A percentile compares a stretch with the other conserved stretches of the same genome.
phyloP scores from a whole-genome alignment of 176 grass and related monocot genomes.

The Zizania latifolia region DNA sequence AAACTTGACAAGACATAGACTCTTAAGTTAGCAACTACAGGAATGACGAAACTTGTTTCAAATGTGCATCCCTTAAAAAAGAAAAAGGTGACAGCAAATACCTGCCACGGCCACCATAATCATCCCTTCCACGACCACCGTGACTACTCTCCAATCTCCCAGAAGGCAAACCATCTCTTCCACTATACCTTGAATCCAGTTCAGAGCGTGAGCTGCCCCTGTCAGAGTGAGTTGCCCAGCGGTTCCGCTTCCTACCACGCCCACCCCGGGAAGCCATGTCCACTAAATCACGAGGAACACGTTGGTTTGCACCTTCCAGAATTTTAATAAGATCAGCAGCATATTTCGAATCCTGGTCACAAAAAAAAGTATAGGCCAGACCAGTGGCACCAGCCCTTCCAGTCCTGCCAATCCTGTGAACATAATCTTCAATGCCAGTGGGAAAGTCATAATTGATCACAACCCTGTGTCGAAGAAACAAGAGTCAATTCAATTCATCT shows the following conservation, averaged over 20 bases:
- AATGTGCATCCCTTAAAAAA: not conserved
- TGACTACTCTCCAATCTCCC: constrained; percentile 41
- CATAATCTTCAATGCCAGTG: constrained; percentile 95
- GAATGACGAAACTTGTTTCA: not conserved
- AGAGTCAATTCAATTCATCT: not conserved
- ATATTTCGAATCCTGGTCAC: constrained; percentile 77
- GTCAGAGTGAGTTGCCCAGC: constrained; percentile 37
- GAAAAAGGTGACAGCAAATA: constrained; percentile 2
- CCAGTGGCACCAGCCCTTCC: constrained; percentile 94
- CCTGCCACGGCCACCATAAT: constrained; percentile 49
- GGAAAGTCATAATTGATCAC: constrained; percentile 99
- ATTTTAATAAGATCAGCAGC: constrained; percentile 86
- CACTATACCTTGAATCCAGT: constrained; percentile 47
- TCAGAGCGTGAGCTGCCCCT: constrained; percentile 34
- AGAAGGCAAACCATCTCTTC: constrained; percentile 26
- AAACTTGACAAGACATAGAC: too few relatives aligned
- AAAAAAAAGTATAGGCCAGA: constrained; percentile 91
- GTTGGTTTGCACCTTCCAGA: constrained; percentile 74
- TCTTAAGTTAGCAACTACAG: not conserved
- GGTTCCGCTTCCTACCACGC: constrained; percentile 44
- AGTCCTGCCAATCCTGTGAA: constrained; percentile 93
- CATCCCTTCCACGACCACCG: constrained; percentile 32
- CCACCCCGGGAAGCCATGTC: constrained; percentile 71
- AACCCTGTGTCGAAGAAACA: constrained; percentile 49
- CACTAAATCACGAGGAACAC: constrained; percentile 63